Conservation (phyloP, 805 yeast species). For the Lachancea meyersii region DNA sequence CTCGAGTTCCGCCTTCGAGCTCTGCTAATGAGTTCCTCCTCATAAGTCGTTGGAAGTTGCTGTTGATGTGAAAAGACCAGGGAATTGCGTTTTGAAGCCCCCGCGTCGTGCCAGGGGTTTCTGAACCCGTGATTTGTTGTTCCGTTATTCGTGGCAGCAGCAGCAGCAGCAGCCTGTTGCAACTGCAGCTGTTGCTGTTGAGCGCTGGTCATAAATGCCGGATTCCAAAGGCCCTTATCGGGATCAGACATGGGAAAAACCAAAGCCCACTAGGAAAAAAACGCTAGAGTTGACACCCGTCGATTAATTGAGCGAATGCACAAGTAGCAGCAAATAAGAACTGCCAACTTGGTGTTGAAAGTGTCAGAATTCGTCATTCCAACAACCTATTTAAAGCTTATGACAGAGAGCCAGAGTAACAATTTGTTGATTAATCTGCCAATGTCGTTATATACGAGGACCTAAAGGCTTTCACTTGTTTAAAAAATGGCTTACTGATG, state of each 20-base stretch:
- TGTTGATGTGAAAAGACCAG: conserved; percentile 5
- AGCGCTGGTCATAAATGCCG: conserved; percentile 13
- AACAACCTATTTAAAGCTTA: too few relatives aligned
- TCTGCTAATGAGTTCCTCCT: conserved; percentile 6
- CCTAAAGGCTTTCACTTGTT: too few relatives aligned
- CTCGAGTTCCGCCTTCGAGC: conserved; percentile 31
- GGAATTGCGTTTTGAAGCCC: conserved; percentile 7
- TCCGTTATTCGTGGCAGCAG: conserved; percentile 2
- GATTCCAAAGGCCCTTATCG: conserved; percentile 16
- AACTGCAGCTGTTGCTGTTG: conserved; percentile 10
- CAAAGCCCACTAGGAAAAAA: not conserved
- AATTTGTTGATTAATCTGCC: too few relatives aligned
- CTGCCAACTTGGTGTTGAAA: too few relatives aligned
- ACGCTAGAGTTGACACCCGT: too few relatives aligned
- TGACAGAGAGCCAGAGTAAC: too few relatives aligned
- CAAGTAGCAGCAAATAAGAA: not conserved
- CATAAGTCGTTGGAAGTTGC: conserved; percentile 13
- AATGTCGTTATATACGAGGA: too few relatives aligned
- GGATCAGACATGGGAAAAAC: conserved; percentile 3
- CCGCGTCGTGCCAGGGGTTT: conserved; percentile 22
- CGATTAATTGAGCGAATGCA: too few relatives aligned
- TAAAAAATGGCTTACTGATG: too few relatives aligned
- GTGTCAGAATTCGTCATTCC: too few relatives aligned
- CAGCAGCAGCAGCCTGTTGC: conserved; percentile 6
- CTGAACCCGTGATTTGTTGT: conserved; percentile 16